Conservation (phyloP, 2,329 filamentous ascomycete genomes). For the Aspergillus sp. region DNA sequence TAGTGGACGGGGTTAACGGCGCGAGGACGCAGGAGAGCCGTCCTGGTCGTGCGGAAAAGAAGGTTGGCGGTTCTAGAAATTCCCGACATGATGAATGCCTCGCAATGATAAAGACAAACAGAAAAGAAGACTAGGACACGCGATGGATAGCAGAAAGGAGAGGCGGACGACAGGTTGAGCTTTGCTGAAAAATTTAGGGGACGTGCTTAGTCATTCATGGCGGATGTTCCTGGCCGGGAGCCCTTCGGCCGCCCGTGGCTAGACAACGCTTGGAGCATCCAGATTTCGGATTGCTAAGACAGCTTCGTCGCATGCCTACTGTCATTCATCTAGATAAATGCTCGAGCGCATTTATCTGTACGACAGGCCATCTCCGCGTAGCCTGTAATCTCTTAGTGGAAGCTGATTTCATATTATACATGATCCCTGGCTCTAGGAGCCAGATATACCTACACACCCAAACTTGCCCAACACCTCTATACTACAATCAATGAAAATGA, state of each 20-base stretch:
- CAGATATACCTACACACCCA: no score
- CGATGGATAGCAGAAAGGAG: conserved; percentile 33
- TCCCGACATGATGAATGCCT: conserved; percentile 70
- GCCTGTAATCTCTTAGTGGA: not conserved
- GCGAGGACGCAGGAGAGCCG: conserved; percentile 70
- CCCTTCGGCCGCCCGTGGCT: not conserved
- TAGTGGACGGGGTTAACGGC: conserved; percentile 75
- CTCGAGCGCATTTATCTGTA: not conserved
- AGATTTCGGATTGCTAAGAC: not conserved
- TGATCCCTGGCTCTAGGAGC: not conserved
- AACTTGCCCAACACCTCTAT: not conserved
- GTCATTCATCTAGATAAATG: not conserved
- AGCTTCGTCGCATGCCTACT: not conserved
- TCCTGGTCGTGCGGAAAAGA: conserved; percentile 80
- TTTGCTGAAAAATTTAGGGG: conserved; percentile 41
- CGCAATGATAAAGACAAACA: conserved; percentile 35
- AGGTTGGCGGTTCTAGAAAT: conserved; percentile 78
- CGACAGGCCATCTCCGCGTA: not conserved
- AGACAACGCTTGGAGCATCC: not conserved
- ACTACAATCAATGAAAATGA: not conserved
- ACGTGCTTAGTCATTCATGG: conserved; percentile 46
- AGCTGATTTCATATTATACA: not conserved
- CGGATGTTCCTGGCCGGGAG: conserved; percentile 26
- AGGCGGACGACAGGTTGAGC: conserved; percentile 18
- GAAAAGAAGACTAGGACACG: conserved; percentile 34